phyloP scores from a whole-genome alignment of 352 stramenopile species.

The Phytopythium vexans region DNA sequence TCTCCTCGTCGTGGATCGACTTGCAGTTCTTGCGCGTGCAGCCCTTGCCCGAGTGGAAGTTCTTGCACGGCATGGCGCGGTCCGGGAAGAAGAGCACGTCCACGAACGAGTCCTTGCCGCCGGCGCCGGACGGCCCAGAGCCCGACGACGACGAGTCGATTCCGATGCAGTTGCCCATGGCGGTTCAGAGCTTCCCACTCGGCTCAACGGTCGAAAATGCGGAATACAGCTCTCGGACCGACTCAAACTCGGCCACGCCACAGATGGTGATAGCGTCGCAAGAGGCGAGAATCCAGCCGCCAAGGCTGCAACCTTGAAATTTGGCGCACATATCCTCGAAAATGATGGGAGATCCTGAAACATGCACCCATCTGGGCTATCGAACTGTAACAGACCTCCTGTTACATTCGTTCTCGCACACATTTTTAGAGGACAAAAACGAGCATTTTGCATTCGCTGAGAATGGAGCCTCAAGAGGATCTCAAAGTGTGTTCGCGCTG shows the following conservation, averaged over 20 bases:
- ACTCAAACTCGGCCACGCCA: too few relatives aligned
- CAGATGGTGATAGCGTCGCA: too few relatives aligned
- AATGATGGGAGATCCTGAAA: too few relatives aligned
- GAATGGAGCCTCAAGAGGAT: background rate
- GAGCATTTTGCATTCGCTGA: too few relatives aligned
- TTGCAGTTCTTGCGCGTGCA: conserved; percentile 70
- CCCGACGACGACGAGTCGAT: background rate
- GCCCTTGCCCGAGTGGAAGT: conserved; percentile 35
- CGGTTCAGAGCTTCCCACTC: too few relatives aligned
- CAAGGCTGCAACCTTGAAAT: too few relatives aligned
- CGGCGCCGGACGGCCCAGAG: background rate
- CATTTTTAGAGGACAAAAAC: too few relatives aligned
- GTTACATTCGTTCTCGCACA: too few relatives aligned
- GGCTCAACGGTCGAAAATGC: background rate
- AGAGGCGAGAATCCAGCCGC: too few relatives aligned
- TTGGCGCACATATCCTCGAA: too few relatives aligned
- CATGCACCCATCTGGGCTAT: too few relatives aligned
- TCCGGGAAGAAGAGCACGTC: conserved; percentile 80
- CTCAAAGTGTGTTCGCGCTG: conserved; percentile 1
- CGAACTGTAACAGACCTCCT: too few relatives aligned
- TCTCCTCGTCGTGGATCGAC: conserved; percentile 56
- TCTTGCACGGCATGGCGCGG: conserved; percentile 52
- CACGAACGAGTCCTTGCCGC: conserved; percentile 50
- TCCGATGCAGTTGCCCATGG: conserved; percentile 67
- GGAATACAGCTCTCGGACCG: background rate